phyloP scores from a whole-genome alignment of 179 eudicot genomes.

The Spergularia azorica region DNA sequence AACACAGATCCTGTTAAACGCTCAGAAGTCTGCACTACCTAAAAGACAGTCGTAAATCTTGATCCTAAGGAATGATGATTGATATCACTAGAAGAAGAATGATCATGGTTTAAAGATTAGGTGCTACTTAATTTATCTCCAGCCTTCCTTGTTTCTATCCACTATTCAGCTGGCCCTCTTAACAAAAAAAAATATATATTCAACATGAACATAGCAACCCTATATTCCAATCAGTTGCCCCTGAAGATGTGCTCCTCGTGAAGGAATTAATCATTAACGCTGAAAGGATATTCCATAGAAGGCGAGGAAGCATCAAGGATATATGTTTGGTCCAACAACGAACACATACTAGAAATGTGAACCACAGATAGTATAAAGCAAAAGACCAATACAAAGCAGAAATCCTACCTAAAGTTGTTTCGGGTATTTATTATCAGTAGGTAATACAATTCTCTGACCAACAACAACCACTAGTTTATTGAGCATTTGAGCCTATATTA shows the following conservation, averaged over 20 bases:
- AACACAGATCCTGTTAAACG: not conserved
- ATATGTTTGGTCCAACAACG: not conserved
- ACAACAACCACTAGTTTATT: not conserved
- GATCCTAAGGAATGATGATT: not conserved
- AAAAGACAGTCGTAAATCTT: not conserved
- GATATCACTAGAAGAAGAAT: not conserved
- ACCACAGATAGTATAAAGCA: conserved; percentile 13
- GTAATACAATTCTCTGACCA: not conserved
- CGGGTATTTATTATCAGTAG: not conserved
- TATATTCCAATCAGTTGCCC: not conserved
- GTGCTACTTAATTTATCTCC: conserved; percentile 8
- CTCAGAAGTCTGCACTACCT: not conserved
- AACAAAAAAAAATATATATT: not conserved
- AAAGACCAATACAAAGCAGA: not conserved
- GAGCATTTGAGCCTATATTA: not conserved
- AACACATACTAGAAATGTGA: not conserved
- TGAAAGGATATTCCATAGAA: not conserved
- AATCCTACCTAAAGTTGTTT: not conserved
- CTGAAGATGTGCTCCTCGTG: not conserved
- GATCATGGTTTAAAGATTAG: not conserved
- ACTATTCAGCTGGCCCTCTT: conserved; percentile 8
- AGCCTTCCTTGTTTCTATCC: not conserved
- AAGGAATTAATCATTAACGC: not conserved
- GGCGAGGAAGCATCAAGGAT: not conserved
- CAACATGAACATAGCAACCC: not conserved